Base-by-base conservation (phyloP, 805 yeast species). In the Starmerella geochares region DNA sequence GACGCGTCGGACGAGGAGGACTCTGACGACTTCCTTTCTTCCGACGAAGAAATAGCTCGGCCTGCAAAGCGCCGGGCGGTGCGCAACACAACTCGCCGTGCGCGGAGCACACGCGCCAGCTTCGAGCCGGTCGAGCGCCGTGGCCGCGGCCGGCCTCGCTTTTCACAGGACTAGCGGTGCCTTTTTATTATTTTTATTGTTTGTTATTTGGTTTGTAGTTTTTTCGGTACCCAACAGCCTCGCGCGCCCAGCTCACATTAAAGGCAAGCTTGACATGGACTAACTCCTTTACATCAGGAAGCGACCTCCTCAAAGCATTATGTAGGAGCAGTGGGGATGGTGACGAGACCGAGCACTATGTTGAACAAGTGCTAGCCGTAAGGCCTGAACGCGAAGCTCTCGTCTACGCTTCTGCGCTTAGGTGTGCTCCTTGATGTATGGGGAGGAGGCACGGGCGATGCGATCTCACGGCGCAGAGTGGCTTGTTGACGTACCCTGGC, bases 331-430 rank as follows among this genome's bases (percentile, higher is more conserved):
- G n/a, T n/a, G n/a, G n/a, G n/a, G n/a, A n/a, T n/a, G n/a, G n/a
- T n/a, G n/a, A n/a, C n/a, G n/a, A n/a, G n/a, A n/a, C n/a, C n/a
- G n/a, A n/a, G n/a, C n/a, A n/a, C n/a, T n/a, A n/a, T n/a, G n/a
- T n/a, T n/a, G n/a, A n/a, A n/a, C n/a, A n/a, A n/a, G n/a, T n/a
- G n/a, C 21, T 29, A 51, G 36, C 47, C 50, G 37, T 53, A 53
- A 2, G 56, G 56, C 8, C 56, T 28, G 46, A 50, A 53, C 17
- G 56, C 56, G 27, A 51, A 46, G 38, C 37, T 23, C 43, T 47
- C 50, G 17, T 47, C 56, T 3, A 54, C 37, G 2, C 20, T 7
- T 8, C 6, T 16, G 21, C 11, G 37, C 35, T 14, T 33, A 33
- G 21, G 4, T 13, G 21, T 21, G 13, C 10, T 10, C 21, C 35